phyloP scores from a whole-genome alignment of 345 rosid genomes.

The Clausena lansium region DNA sequence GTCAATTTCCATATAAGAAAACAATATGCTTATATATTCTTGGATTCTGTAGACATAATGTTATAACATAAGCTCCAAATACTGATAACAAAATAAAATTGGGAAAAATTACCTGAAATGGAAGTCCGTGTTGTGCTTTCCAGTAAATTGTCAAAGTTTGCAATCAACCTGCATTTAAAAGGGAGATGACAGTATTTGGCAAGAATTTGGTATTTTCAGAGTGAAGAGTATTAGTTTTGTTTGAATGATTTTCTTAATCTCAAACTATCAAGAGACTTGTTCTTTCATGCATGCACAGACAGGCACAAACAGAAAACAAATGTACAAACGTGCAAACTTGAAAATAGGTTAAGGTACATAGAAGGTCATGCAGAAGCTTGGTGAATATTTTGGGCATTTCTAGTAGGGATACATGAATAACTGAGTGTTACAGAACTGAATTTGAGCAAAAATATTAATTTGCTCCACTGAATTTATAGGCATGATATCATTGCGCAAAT shows the following conservation, averaged over 20 bases:
- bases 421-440: background rate
- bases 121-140: background rate
- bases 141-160: background rate
- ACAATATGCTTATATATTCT: background rate
- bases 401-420: background rate
- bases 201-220: background rate
- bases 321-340: background rate
- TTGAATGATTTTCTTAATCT: background rate
- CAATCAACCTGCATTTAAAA: background rate
- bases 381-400: background rate
- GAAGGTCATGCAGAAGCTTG: background rate
- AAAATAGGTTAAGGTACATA: background rate
- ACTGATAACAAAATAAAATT: background rate
- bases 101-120: background rate
- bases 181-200: background rate
- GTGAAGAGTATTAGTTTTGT: background rate
- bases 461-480: slow-evolving; percentile 40
- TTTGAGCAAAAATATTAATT: slow-evolving; percentile 19
- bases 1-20: background rate
- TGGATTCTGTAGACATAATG: background rate
- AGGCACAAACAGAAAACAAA: background rate
- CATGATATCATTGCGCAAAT: slow-evolving; percentile 92
- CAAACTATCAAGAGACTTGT: background rate
- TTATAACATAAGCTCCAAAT: background rate
- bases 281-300: background rate